Percentiles rank a stretch among this genome's conserved stretches.
phyloP scores from a whole-genome alignment of 345 rosid species.

The Citrus glauca region DNA sequence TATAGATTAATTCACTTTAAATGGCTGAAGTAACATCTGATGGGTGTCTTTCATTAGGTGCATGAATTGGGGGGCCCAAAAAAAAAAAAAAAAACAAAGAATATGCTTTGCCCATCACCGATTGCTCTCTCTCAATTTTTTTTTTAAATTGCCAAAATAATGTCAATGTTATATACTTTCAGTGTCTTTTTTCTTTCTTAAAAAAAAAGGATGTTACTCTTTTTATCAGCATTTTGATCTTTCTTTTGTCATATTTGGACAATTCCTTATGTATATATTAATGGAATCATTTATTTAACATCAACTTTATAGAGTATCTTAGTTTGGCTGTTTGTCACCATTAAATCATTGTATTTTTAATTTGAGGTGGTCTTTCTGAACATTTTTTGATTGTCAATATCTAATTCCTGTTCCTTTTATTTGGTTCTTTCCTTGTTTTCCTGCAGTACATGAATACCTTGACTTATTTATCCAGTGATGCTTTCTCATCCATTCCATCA shows the following conservation, averaged over 20 bases:
- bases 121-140: neutral
- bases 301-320: neutral
- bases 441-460: slow-evolving; percentile 89
- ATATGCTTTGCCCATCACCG: neutral
- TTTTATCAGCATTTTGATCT: neutral
- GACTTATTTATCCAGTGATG: slow-evolving; percentile 82
- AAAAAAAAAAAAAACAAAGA: no score
- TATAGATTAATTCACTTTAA: neutral
- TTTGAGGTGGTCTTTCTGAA: neutral
- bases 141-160: neutral
- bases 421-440: slow-evolving; percentile 1
- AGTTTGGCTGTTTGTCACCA: neutral
- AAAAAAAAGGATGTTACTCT: neutral
- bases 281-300: neutral
- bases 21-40: neutral
- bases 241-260: neutral
- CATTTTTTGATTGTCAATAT: neutral
- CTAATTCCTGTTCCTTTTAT: neutral
- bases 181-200: neutral
- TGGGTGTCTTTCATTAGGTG: neutral
- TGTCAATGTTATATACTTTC: neutral
- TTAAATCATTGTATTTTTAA: neutral
- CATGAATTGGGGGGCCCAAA: neutral
- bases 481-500: slow-evolving; percentile 77
- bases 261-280: neutral